These are phyloP conservation scores for Caryopteris hybrid DNA, from an alignment of 305 asterid species.

Conservation along the genomic window DNA sequence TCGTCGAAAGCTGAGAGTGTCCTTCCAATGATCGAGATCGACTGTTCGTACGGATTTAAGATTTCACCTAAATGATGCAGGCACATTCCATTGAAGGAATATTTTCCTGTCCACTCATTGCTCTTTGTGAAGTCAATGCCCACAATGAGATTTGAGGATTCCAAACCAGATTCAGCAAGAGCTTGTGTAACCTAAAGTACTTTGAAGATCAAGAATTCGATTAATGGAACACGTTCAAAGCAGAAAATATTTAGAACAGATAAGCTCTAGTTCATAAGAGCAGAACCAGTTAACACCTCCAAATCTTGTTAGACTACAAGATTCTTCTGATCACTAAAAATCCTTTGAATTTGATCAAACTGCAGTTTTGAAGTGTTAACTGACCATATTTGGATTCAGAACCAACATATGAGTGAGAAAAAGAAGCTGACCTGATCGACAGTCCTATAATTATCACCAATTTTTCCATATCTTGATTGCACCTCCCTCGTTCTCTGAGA, in stretches of 20 bases:
- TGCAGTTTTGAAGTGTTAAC: background rate
- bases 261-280: no score
- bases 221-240: background rate
- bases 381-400: background rate
- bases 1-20: constrained; percentile 45
- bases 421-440: constrained; percentile 29
- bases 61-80: constrained; percentile 35
- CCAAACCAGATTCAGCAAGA: constrained; percentile 40
- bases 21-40: constrained; percentile 52
- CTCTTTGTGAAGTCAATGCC: constrained; percentile 61
- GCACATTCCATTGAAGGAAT: constrained; percentile 34
- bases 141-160: constrained; percentile 50
- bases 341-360: background rate
- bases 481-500: constrained; percentile 12
- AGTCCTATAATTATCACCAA: constrained; percentile 31
- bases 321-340: background rate
- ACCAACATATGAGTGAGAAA: background rate
- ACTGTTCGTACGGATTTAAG: constrained; percentile 46
- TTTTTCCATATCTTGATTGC: constrained; percentile 15
- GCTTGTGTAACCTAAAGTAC: constrained; percentile 33
- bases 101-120: constrained; percentile 47
- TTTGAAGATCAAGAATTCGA: background rate
- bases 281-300: no score
- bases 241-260: no score
- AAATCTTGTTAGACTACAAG: no score